phyloP scores from a whole-genome alignment of 768 basidiomycete genomes.

The Phlegmacium glaucopus region DNA sequence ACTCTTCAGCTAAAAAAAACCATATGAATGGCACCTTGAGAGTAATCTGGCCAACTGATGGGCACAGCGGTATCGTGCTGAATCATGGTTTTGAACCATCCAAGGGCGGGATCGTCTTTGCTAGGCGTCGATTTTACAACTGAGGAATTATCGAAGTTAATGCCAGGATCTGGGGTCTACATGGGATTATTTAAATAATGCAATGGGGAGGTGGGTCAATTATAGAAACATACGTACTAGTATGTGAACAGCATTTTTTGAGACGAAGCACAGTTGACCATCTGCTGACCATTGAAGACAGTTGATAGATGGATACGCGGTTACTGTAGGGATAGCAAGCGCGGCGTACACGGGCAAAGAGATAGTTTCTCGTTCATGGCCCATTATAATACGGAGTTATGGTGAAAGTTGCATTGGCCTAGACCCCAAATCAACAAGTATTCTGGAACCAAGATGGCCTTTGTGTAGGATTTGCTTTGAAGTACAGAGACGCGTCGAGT shows the following conservation, averaged over 20 bases:
- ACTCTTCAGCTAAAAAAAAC: not conserved
- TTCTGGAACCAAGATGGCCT: too few species aligned
- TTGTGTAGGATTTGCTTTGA: too few species aligned
- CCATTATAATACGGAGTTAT: too few species aligned
- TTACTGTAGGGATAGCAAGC: conserved; percentile 56
- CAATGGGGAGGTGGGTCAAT: not conserved
- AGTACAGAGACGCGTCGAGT: too few species aligned
- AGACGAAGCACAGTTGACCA: conserved; percentile 66
- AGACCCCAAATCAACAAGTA: too few species aligned
- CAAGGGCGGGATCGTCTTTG: conserved; percentile 38
- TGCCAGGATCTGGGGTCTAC: conserved; percentile 74
- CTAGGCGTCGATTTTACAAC: conserved; percentile 39
- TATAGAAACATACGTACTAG: too few species aligned
- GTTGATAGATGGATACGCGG: conserved; percentile 52
- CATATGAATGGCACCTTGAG: conserved; percentile 34
- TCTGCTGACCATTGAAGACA: conserved; percentile 74
- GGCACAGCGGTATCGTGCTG: conserved; percentile 47
- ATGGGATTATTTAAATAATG: conserved; percentile 1
- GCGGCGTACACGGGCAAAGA: conserved; percentile 41
- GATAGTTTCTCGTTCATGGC: conserved; percentile 14
- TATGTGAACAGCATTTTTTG: conserved; percentile 65
- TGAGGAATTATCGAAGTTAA: conserved; percentile 59
- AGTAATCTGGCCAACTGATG: conserved; percentile 46
- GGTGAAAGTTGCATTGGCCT: too few species aligned
- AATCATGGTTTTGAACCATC: conserved; percentile 76